Evolutionary conservation across 495 filamentous ascomycete species (phyloP).

Genomic region (Trichoderma erinaceum): DNA sequence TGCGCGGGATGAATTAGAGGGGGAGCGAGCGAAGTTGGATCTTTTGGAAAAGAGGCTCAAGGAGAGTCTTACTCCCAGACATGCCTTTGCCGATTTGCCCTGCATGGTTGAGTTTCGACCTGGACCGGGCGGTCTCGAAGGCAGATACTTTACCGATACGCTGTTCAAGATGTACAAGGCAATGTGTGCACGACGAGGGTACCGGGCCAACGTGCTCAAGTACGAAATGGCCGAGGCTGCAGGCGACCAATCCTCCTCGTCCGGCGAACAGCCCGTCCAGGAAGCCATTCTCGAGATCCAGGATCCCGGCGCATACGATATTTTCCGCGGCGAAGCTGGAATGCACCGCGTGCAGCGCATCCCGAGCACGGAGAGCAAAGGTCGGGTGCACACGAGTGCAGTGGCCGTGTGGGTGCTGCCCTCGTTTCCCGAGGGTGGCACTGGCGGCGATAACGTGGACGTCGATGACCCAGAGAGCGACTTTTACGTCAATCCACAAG

Average conservation of each 20-base stretch:
- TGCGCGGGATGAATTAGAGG: conserved; percentile 68
- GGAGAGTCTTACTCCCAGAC: conserved; percentile 70
- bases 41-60: conserved; percentile 59
- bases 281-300: conserved; percentile 89
- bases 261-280: conserved; percentile 55
- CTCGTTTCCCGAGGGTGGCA: conserved; percentile 59
- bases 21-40: conserved; percentile 54
- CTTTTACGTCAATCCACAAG: conserved; percentile 80
- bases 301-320: conserved; percentile 66
- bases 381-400: conserved; percentile 87
- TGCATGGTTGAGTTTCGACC: conserved; percentile 89
- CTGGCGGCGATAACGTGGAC: conserved; percentile 49
- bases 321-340: conserved; percentile 78
- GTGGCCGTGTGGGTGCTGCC: conserved; percentile 88
- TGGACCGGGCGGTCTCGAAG: conserved; percentile 89
- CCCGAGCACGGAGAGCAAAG: conserved; percentile 81
- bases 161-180: conserved; percentile 82
- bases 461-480: conserved; percentile 80
- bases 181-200: conserved; percentile 59
- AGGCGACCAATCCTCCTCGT: conserved; percentile 49
- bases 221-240: conserved; percentile 51
- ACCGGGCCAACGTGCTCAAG: conserved; percentile 43
- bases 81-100: conserved; percentile 89
- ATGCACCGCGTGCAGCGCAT: conserved; percentile 94
- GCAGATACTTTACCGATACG: conserved; percentile 79